These are phyloP conservation scores for Leccinum aurantiacum DNA, from an alignment of 768 basidiomycete species.

Conservation along the genomic window DNA sequence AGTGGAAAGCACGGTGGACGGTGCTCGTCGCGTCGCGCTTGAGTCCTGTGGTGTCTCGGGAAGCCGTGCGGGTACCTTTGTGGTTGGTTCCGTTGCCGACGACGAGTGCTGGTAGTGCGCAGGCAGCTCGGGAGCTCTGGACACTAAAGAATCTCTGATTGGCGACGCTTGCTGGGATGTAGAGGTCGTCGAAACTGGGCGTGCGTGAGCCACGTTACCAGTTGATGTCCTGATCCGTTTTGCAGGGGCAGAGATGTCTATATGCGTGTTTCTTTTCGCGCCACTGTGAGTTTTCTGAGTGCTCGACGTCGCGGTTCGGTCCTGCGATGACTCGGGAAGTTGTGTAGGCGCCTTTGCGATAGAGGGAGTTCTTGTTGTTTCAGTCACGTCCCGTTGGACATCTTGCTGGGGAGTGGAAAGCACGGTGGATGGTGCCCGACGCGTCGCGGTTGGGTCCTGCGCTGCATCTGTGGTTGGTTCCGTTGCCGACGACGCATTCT, in stretches of 20 bases:
- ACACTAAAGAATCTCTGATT: background rate
- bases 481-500: background rate
- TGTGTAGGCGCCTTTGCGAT: background rate
- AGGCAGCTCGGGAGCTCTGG: conserved; percentile 9
- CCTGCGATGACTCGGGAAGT: background rate
- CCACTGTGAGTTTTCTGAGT: background rate
- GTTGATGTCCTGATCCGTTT: conserved; percentile 15
- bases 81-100: background rate
- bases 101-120: background rate
- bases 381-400: background rate
- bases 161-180: background rate
- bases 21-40: background rate
- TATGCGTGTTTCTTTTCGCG: conserved; percentile 25
- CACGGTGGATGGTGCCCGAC: background rate
- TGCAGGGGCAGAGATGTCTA: conserved; percentile 8
- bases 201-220: background rate
- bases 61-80: background rate
- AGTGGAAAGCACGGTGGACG: background rate
- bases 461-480: background rate
- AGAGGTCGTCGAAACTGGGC: background rate
- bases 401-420: background rate
- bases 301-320: background rate
- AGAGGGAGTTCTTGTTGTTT: background rate
- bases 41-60: background rate
- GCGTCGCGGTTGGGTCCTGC: background rate